Base-by-base conservation (phyloP, 805 yeast genomes). In the Yarrowia keelungensis region DNA sequence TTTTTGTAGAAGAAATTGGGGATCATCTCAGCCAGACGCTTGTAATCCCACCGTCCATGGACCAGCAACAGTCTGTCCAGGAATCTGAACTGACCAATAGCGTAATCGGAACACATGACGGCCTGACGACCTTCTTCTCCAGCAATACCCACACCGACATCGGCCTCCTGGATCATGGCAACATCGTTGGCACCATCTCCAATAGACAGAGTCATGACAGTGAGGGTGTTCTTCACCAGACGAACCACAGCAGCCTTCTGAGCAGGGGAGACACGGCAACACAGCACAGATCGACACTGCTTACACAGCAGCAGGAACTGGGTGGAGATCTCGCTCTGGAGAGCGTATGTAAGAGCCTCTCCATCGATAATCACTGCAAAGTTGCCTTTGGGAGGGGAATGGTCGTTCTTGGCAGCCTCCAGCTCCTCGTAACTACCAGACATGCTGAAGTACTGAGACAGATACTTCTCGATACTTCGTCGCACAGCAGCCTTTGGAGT, bases 171-270 rank as follows among this genome's bases (percentile, higher is more conserved):
- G 71, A 90, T 90, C 96, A 90, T 90, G 10, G 96, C 91, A 53
- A 90, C 96, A 77, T 90, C 96, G 74, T 90, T 90, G 22, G 96
- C 91, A 70, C 96, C 96, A 76, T 90, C 96, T 46, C 96, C 96
- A 76, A 90, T 87, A 0, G 94, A 91, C 69, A 90, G 82, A 0
- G 95, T 90, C 89, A 90, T 89, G 45, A 90, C 95, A 42, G 83
- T 81, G 70, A 90, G 81, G 8, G 84, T 82, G 43, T 81, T 80
- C 75, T 89, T 88, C n/a, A 90, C 93, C 77, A 88, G 79, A 67
- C 80, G 81, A 16, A 90, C 94, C 39, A 90, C 89, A 11, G 84
- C 84, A 2, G 96, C 96, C 79, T 90, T 90, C 76, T 90, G 96
- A 12, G 93, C 86, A 10, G 96, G 95, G 7, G 92, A 87, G n/a